A percentile compares a stretch with the other conserved stretches of the same genome.
phyloP scores from a whole-genome alignment of 768 basidiomycete species.

The Brasilioporus rufonigricans region DNA sequence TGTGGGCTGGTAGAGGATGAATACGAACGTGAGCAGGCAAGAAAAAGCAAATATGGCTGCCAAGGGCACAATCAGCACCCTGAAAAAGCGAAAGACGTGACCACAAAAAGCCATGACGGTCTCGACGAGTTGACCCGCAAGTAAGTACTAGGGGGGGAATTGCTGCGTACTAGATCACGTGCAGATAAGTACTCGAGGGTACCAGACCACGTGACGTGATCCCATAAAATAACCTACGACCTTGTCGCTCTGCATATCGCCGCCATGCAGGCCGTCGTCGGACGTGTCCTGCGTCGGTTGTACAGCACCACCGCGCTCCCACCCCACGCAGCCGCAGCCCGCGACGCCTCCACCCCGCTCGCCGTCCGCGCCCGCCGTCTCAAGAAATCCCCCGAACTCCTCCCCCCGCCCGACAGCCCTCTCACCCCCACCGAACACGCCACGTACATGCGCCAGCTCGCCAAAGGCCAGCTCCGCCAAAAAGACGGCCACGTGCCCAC shows the following conservation, averaged over 20 bases:
- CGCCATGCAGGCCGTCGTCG: no score
- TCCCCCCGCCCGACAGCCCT: constrained; percentile 41
- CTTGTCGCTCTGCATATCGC: no score
- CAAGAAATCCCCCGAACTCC: constrained; percentile 43
- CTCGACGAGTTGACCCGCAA: no score
- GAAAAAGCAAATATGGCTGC: constrained; percentile 65
- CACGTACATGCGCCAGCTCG: constrained; percentile 57
- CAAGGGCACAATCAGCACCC: constrained; percentile 57
- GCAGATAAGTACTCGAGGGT: no score
- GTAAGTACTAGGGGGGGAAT: no score
- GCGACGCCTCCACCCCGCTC: constrained; percentile 68
- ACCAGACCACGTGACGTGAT: neutral
- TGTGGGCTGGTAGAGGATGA: constrained; percentile 78
- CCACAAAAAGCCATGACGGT: constrained; percentile 26
- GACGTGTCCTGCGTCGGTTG: constrained; percentile 36
- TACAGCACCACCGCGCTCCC: constrained; percentile 48
- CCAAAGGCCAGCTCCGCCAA: constrained; percentile 47
- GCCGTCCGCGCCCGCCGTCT: constrained; percentile 70
- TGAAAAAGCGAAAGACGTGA: constrained; percentile 49
- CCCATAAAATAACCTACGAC: no score
- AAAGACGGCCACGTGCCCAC: constrained; percentile 38
- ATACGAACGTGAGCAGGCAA: constrained; percentile 69
- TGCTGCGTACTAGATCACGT: no score
- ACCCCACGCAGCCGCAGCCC: constrained; percentile 43
- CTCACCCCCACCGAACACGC: constrained; percentile 65